Evolutionary conservation across 805 yeast species (phyloP).

Genomic region (Osmozyma mogii): DNA sequence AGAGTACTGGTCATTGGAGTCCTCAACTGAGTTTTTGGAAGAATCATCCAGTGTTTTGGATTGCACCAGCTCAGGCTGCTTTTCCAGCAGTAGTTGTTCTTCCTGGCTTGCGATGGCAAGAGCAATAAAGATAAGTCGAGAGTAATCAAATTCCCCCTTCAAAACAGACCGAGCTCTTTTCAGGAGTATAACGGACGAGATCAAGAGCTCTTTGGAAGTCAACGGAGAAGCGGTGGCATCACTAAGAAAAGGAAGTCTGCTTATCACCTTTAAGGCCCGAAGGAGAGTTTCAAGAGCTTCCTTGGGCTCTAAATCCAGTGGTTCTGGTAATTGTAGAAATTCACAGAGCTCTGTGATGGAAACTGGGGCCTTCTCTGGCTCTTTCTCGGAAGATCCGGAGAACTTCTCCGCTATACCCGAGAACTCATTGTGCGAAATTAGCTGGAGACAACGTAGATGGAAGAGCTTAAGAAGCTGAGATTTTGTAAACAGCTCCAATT

Average conservation of each 20-base stretch:
- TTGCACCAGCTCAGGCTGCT: no score
- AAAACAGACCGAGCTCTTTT: conserved; percentile 34
- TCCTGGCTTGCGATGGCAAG: conserved; percentile 13
- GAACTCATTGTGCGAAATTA: conserved; percentile 15
- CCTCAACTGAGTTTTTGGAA: no score
- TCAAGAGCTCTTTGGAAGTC: conserved; percentile 24
- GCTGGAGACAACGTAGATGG: conserved; percentile 9
- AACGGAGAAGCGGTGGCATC: conserved; percentile 22
- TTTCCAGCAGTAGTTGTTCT: neutral
- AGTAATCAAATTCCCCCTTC: conserved; percentile 28
- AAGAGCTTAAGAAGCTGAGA: conserved; percentile 15
- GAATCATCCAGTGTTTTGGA: no score
- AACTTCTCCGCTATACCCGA: no score
- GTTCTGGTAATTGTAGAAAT: no score
- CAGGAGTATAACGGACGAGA: conserved; percentile 28
- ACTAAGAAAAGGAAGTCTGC: conserved; percentile 43
- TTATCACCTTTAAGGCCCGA: conserved; percentile 34
- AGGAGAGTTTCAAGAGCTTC: conserved; percentile 23
- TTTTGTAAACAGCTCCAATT: conserved; percentile 13
- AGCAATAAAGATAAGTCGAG: conserved; percentile 42
- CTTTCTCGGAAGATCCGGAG: no score
- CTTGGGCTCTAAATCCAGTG: no score
- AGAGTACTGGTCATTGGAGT: no score
- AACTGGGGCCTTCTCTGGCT: no score
- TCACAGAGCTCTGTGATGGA: no score